Conservation (phyloP, 352 stramenopile genomes). For the Phytophthora pluvialis region DNA sequence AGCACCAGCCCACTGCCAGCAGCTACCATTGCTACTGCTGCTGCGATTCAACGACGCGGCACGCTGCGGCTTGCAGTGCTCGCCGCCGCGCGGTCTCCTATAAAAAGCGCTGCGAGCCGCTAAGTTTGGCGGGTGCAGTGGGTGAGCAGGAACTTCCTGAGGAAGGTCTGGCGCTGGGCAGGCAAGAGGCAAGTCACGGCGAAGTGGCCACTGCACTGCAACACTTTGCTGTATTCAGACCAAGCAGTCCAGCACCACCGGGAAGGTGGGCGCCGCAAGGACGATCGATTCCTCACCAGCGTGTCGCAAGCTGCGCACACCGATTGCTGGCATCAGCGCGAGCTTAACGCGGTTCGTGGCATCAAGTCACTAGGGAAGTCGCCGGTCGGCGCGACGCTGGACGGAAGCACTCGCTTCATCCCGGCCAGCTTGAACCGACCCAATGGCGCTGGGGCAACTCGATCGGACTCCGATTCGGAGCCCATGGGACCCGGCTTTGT, state of each 20-base stretch:
- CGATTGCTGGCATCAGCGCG: not conserved
- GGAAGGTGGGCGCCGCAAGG: conserved; percentile 10
- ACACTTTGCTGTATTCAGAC: not conserved
- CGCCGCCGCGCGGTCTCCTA: conserved; percentile 6
- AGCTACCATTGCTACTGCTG: conserved; percentile 20
- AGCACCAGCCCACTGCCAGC: conserved; percentile 35
- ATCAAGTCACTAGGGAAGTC: not conserved
- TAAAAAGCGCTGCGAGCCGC: conserved; percentile 18
- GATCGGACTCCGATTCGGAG: too few species aligned
- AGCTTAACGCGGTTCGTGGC: not conserved
- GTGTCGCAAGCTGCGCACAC: not conserved
- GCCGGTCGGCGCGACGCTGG: not conserved
- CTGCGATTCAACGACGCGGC: not conserved
- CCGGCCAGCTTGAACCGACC: too few species aligned
- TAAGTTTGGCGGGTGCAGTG: conserved; percentile 18
- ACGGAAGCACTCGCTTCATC: not conserved
- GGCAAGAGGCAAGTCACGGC: not conserved
- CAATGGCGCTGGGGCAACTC: not conserved
- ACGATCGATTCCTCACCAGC: conserved; percentile 1
- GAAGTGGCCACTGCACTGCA: not conserved
- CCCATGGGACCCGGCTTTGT: conserved; percentile 5
- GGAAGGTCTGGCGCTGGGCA: not conserved
- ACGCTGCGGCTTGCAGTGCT: not conserved
- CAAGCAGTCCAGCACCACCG: conserved; percentile 20
- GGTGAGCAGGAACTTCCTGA: not conserved